Base-by-base conservation (phyloP, 2,329 filamentous ascomycete genomes). In the Sporothrix humicola region DNA sequence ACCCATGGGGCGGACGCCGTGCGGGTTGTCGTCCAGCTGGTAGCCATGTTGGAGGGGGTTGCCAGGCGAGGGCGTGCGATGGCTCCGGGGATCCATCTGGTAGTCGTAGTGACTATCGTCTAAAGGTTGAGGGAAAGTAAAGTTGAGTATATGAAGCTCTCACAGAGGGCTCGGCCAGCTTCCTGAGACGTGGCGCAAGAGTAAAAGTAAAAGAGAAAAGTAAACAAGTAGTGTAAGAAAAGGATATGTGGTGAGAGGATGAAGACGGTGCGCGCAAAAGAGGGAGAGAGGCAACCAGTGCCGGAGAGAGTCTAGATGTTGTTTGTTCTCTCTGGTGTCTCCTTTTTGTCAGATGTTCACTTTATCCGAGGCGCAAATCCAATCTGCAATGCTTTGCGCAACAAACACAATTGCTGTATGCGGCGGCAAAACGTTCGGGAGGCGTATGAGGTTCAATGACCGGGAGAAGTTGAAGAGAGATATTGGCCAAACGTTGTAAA, bases 21-120 rank as follows among this genome's bases (percentile, higher is more conserved):
- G 95, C 9, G 91, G 90, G 77, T 90, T 89, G 81, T 97, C 93
- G 61, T 96, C 91, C 65, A 97, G 87, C 80, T 97, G 93, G 81
- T 97, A 97, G 77, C 91, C 89, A 78, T 91, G 89, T 74, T 89
- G 89, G 17, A 92, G 83, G 42, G 92, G 92, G 77, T 93, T 91
- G 68, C 90, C 91, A 48, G 93, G 93, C 65, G 93, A 96, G 71
- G 93, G 93, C 73, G 92, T 89, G 77, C 91, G 89, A 81, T 87
- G 86, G 77, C 85, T 87, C 73, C 79, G 79, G 77, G 83, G 84
- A 79, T 89, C 87, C 89, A 90, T 90, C 71, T 77, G 85, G 81
- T 87, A 85, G 83, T 89, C 89, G 78, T 89, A 88, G 69, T 66
- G 46, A 77, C 88, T 85, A 83, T 90, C 86, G 84, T 90, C 87